phyloP scores from a whole-genome alignment of 371 early-diverging fungal genomes.

The Encephalitozoon hellem region DNA sequence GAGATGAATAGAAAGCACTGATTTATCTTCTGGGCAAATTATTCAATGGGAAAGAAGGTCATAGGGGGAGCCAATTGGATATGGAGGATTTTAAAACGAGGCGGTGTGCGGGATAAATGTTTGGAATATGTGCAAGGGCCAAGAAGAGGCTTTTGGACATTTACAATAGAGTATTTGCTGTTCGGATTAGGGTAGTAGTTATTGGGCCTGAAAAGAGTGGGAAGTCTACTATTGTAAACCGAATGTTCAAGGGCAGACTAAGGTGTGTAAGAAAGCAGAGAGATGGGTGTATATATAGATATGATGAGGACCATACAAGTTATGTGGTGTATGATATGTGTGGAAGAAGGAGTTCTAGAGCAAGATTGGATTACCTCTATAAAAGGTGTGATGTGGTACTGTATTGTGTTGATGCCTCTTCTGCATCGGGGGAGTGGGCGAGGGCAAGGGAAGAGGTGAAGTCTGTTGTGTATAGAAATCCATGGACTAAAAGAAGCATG shows the following conservation, averaged over 20 bases:
- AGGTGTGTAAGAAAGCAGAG: background rate
- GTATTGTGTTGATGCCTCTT: constrained; percentile 40
- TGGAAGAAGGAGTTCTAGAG: constrained; percentile 25
- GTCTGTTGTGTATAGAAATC: constrained; percentile 49
- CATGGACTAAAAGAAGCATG: constrained; percentile 34
- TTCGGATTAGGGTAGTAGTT: constrained; percentile 44
- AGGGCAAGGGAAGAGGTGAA: constrained; percentile 39
- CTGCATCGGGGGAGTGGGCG: background rate
- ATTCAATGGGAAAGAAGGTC: background rate
- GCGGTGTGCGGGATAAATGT: background rate
- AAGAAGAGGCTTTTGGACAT: background rate
- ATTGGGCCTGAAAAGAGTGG: constrained; percentile 39
- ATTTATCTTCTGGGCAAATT: background rate
- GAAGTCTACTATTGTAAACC: constrained; percentile 47
- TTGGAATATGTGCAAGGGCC: constrained; percentile 2
- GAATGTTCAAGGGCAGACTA: constrained; percentile 13
- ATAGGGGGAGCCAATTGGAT: background rate
- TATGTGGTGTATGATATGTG: constrained; percentile 50
- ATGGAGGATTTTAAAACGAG: background rate
- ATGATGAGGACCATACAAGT: constrained; percentile 22
- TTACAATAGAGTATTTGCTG: constrained; percentile 37
- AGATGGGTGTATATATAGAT: constrained; percentile 1
- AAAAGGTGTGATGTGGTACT: constrained; percentile 48
- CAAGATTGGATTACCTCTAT: constrained; percentile 45
- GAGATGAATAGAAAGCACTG: background rate